Base-by-base conservation (phyloP, 768 basidiomycete genomes). In the Amanita thiersii region DNA sequence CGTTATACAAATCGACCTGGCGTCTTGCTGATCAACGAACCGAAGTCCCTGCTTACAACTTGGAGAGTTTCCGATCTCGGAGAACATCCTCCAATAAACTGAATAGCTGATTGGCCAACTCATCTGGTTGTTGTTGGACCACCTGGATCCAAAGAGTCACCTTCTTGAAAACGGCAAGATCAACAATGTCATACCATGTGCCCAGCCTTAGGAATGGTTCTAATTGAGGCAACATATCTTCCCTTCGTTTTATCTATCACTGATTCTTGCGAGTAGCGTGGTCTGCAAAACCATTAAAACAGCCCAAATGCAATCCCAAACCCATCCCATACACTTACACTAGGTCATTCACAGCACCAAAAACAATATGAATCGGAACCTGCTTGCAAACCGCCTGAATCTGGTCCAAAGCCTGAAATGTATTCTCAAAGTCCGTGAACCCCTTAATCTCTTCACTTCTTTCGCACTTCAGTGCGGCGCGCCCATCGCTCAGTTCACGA, bases 301-400 rank as follows among this genome's bases (percentile, higher is more conserved):
- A 32, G 6, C 8, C 12, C 9, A 30, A 24, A 31, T 20, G 12
- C 47, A 30, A 29, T 12, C 32, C 40, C 19, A 8, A 37, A 19
- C 11, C 26, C 18, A 15, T 3, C 18, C 10, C 39, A 40, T 18
- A 33, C 35, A 56, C 63, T 43, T 48, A 73, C 72, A 72, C 54
- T 12, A 71, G 47, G 28, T 72, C 67, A 24, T 62, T 60, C 15
- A 54, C 50, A 4, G 51, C 56, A 19, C 68, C 70, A 66, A 70
- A 74, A 12, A 75, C 62, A 17, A 70, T 34, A 47, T 75, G 73
- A 5, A 72, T 46, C n/a, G 72, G 67, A 4, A 70, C 33, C 0
- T 47, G 40, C 33, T 48, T 47, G 30, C 61, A 63, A 6, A 73
- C 47, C 21, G 57, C 52, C 5, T 48, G 51, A 2, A 72, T 43